Conservation (phyloP, 208 protist species). For the Trypanosoma avium region DNA sequence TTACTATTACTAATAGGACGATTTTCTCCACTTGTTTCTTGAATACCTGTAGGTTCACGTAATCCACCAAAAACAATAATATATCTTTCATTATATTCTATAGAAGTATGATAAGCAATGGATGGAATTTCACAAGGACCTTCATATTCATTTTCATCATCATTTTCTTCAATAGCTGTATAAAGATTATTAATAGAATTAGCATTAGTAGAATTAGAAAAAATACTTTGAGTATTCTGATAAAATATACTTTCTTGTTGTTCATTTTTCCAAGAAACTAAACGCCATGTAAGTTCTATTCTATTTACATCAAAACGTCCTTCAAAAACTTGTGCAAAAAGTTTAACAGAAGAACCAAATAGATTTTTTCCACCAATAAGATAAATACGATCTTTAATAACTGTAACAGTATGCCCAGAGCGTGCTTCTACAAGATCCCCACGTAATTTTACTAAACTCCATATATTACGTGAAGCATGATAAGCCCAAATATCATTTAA, state of each 20-base stretch:
- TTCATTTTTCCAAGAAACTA: background rate
- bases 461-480: slow-evolving; percentile 11
- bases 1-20: no score
- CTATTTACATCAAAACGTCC: slow-evolving; percentile 8
- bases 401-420: slow-evolving; percentile 27
- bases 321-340: slow-evolving; percentile 23
- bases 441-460: slow-evolving; percentile 12
- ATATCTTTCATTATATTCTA: slow-evolving; percentile 38
- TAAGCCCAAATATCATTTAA: slow-evolving; percentile 23
- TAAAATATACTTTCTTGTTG: no score
- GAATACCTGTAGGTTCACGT: background rate
- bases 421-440: slow-evolving; percentile 12
- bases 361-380: slow-evolving; percentile 28
- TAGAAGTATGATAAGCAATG: slow-evolving; percentile 36
- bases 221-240: no score
- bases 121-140: background rate
- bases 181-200: no score
- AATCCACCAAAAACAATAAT: slow-evolving; percentile 62
- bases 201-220: no score
- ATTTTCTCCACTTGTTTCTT: no score
- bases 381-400: slow-evolving; percentile 15
- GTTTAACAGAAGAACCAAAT: background rate
- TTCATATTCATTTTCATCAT: slow-evolving; percentile 1
- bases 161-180: no score
- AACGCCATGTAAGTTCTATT: slow-evolving; percentile 18